Conservation (phyloP, 306 rosid genomes). For the Hippophae rhamnoides region DNA sequence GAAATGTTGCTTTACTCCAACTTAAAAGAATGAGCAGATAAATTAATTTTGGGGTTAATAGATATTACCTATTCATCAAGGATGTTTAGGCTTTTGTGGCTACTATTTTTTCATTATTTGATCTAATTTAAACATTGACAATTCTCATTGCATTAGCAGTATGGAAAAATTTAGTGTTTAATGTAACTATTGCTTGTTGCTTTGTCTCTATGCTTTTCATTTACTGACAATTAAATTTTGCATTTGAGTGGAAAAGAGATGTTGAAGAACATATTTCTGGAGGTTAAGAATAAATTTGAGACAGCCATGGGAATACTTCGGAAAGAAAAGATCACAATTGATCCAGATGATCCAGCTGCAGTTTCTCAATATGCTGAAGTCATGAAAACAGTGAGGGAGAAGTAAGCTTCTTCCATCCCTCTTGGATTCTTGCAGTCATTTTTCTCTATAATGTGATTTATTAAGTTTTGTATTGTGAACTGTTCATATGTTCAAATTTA, state of each 20-base stretch:
- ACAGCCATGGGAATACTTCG: conserved; percentile 61
- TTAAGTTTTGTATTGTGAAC: background rate
- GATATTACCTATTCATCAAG: too few species aligned
- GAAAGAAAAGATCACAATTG: conserved; percentile 85
- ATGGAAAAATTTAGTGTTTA: too few species aligned
- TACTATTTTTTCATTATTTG: too few species aligned
- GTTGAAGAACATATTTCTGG: conserved; percentile 74
- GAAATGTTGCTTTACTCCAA: too few species aligned
- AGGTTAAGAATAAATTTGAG: conserved; percentile 76
- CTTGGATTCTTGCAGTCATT: conserved; percentile 5
- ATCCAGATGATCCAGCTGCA: conserved; percentile 78
- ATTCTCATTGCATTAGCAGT: too few species aligned
- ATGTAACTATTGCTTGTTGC: too few species aligned
- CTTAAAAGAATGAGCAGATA: too few species aligned
- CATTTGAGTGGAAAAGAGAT: conserved; percentile 45
- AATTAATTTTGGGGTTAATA: too few species aligned
- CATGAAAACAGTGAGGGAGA: conserved; percentile 75
- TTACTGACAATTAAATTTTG: conserved; percentile 17
- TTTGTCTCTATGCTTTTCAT: too few species aligned
- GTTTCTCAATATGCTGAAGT: conserved; percentile 76
- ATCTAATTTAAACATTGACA: too few species aligned
- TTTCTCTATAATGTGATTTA: background rate
- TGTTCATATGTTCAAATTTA: too few species aligned
- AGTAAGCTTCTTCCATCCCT: conserved; percentile 45
- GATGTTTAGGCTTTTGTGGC: too few species aligned